Percentiles rank a stretch among this genome's conserved stretches.
These are phyloP conservation scores for Baorangia bicolor DNA, from an alignment of 768 basidiomycete genomes.

Conservation along the genomic window DNA sequence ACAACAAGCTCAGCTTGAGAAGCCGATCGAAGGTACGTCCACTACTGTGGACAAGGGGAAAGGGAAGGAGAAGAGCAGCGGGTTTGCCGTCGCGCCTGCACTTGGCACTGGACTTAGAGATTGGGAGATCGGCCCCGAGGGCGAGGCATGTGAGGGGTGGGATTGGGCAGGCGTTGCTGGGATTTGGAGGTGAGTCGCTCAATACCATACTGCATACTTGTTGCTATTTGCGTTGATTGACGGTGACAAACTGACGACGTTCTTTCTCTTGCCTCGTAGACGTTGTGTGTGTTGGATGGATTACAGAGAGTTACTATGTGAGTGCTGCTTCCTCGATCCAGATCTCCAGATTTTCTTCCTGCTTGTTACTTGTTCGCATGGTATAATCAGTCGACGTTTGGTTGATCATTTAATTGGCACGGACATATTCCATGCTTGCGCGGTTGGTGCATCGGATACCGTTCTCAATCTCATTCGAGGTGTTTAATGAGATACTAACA, in stretches of 20 bases:
- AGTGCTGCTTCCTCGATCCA: slow-evolving; percentile 21
- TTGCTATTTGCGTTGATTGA: not conserved
- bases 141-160: slow-evolving; percentile 42
- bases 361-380: not conserved
- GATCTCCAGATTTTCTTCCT: not conserved
- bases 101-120: slow-evolving; percentile 3
- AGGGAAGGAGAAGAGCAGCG: slow-evolving; percentile 7
- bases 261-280: slow-evolving; percentile 26
- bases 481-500: not conserved
- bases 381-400: not conserved
- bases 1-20: slow-evolving; percentile 12
- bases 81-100: not conserved
- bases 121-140: slow-evolving; percentile 23
- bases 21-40: not conserved
- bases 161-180: slow-evolving; percentile 61
- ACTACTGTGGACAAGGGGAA: slow-evolving; percentile 16
- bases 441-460: no score
- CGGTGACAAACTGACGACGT: slow-evolving; percentile 2
- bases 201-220: no score
- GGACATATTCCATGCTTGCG: not conserved
- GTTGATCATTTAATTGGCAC: not conserved
- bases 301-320: slow-evolving; percentile 53
- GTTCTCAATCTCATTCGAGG: not conserved
- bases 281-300: slow-evolving; percentile 61
- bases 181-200: slow-evolving; percentile 47